phyloP scores from a whole-genome alignment of 495 filamentous ascomycete genomes.

The Cryomyces antarcticus region DNA sequence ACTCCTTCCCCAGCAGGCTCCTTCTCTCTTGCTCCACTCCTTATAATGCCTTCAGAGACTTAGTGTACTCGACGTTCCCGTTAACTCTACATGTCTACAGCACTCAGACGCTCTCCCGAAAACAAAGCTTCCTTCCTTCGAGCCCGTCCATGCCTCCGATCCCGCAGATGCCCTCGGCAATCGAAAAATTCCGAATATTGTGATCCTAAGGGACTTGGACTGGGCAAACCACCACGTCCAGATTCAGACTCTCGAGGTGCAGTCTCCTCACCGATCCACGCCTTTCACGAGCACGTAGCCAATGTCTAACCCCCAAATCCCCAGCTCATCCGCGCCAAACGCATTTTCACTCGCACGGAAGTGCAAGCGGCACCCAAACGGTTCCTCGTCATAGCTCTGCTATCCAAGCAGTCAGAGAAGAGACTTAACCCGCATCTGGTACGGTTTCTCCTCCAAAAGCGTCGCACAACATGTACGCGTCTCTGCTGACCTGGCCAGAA shows the following conservation, averaged over 20 bases:
- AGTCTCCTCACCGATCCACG: background rate
- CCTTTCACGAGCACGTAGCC: background rate
- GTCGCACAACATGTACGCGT: background rate
- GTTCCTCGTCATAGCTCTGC: constrained; percentile 63
- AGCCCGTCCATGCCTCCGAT: constrained; percentile 20
- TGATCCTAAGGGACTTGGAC: constrained; percentile 67
- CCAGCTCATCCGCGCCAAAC: constrained; percentile 60
- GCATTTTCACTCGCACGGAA: constrained; percentile 50
- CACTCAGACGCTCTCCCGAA: too few relatives aligned
- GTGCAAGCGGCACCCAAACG: constrained; percentile 53
- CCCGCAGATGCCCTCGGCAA: constrained; percentile 27
- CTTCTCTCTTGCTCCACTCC: too few relatives aligned
- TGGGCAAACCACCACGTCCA: constrained; percentile 50
- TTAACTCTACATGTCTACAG: too few relatives aligned
- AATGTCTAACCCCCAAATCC: background rate
- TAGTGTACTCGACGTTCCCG: too few relatives aligned
- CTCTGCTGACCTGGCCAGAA: constrained; percentile 26
- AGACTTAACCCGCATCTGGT: constrained; percentile 15
- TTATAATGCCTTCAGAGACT: too few relatives aligned
- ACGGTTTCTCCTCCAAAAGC: background rate
- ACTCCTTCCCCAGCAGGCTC: too few relatives aligned
- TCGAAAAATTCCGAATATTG: constrained; percentile 47
- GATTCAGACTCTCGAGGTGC: constrained; percentile 60
- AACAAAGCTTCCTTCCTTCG: too few relatives aligned
- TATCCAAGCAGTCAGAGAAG: constrained; percentile 18